These are phyloP conservation scores for Arabidopsis arenosa DNA, from an alignment of 345 rosid species.

Conservation along the genomic window DNA sequence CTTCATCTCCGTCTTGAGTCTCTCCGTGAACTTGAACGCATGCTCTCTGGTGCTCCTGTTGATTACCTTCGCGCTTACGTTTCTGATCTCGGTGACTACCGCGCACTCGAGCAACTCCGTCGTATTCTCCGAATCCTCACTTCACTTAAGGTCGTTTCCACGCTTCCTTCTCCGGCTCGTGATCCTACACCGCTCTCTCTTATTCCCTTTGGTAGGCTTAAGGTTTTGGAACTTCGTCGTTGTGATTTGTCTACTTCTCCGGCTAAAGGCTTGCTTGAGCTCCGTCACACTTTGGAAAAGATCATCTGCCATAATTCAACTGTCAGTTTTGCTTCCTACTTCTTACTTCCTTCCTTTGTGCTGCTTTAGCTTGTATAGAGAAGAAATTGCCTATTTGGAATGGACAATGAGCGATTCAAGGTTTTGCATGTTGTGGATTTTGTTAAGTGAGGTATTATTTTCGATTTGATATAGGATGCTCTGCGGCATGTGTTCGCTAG, in stretches of 20 bases:
- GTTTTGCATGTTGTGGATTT: slow-evolving; percentile 4
- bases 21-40: slow-evolving; percentile 80
- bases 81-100: slow-evolving; percentile 92
- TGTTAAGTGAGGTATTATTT: slow-evolving; percentile 1
- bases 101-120: slow-evolving; percentile 94
- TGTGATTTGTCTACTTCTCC: slow-evolving; percentile 95
- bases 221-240: slow-evolving; percentile 80
- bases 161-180: slow-evolving; percentile 68
- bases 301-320: slow-evolving; percentile 93
- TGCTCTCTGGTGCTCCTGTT: slow-evolving; percentile 86
- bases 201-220: slow-evolving; percentile 78
- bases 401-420: too few species aligned
- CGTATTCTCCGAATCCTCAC: slow-evolving; percentile 84
- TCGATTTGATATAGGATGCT: slow-evolving; percentile 65
- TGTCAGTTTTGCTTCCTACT: slow-evolving; percentile 56
- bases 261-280: slow-evolving; percentile 85
- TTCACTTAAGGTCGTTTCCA: slow-evolving; percentile 77
- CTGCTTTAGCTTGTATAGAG: slow-evolving; percentile 2
- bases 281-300: slow-evolving; percentile 87
- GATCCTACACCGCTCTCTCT: slow-evolving; percentile 90
- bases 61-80: slow-evolving; percentile 96
- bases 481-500: slow-evolving; percentile 90
- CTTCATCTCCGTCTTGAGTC: slow-evolving; percentile 91
- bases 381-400: too few species aligned
- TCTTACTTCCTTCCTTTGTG: too few species aligned